Conservation (phyloP, 2,329 filamentous ascomycete species). For the Colletotrichum sp. region DNA sequence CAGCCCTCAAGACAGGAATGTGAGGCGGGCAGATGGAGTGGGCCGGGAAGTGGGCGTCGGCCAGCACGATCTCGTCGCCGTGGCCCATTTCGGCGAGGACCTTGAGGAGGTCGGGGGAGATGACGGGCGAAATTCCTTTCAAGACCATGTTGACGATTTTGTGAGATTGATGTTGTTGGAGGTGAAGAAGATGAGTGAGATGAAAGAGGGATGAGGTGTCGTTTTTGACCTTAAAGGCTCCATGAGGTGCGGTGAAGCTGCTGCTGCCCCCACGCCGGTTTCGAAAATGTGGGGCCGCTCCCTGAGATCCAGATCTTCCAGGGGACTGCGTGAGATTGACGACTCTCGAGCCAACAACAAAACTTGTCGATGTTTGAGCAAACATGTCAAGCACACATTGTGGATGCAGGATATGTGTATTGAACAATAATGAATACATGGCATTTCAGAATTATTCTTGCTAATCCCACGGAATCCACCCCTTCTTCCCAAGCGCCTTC, state of each 20-base stretch:
- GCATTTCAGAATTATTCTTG: background rate
- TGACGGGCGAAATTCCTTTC: slow-evolving; percentile 16
- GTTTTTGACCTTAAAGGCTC: background rate
- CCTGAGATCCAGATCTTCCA: background rate
- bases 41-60: slow-evolving; percentile 18
- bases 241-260: background rate
- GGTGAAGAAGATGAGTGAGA: background rate
- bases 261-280: background rate
- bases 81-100: slow-evolving; percentile 19
- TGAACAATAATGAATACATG: background rate
- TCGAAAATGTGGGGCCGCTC: background rate
- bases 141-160: background rate
- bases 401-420: background rate
- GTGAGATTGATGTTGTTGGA: background rate
- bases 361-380: too few species aligned
- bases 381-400: background rate
- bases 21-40: slow-evolving; percentile 17
- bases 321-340: background rate
- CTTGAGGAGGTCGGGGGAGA: slow-evolving; percentile 19
- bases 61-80: slow-evolving; percentile 14
- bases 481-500: background rate
- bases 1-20: slow-evolving; percentile 10
- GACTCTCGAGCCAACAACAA: background rate
- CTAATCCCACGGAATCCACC: background rate
- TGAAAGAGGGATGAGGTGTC: background rate